Conservation (phyloP, 2,329 filamentous ascomycete genomes). For the Hirsutella minnesotensis region DNA sequence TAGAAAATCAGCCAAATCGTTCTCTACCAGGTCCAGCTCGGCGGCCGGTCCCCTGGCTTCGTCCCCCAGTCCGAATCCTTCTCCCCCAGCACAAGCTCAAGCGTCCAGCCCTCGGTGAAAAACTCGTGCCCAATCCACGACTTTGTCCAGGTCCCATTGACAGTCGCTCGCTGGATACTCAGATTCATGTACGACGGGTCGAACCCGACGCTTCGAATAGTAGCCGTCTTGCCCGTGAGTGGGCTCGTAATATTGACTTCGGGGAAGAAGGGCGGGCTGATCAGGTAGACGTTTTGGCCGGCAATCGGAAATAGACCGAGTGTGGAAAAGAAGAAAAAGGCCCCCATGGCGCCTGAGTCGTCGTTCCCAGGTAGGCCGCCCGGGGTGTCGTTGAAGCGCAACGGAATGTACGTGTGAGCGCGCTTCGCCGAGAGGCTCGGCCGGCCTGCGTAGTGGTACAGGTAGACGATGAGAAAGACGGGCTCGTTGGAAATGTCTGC, state of each 20-base stretch:
- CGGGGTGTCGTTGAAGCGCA: conserved; percentile 52
- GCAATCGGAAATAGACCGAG: conserved; percentile 43
- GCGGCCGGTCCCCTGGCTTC: conserved; percentile 38
- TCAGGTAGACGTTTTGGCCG: conserved; percentile 40
- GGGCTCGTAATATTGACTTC: conserved; percentile 27
- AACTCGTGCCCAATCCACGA: conserved; percentile 53
- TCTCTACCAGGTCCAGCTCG: conserved; percentile 34
- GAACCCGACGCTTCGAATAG: conserved; percentile 15
- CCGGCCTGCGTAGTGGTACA: conserved; percentile 56
- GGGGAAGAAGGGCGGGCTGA: conserved; percentile 37
- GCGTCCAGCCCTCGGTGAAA: conserved; percentile 41
- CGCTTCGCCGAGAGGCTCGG: conserved; percentile 44
- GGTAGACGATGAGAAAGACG: conserved; percentile 38
- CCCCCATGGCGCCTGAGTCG: conserved; percentile 41
- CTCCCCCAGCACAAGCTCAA: conserved; percentile 42
- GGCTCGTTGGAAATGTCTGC: conserved; percentile 60
- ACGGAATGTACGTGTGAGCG: conserved; percentile 53
- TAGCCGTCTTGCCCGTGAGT: conserved; percentile 14
- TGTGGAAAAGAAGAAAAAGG: conserved; percentile 36
- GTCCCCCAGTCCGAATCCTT: conserved; percentile 48
- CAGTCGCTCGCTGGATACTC: conserved; percentile 44
- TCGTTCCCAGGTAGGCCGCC: conserved; percentile 47
- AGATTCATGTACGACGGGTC: conserved; percentile 38
- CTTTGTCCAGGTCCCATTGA: conserved; percentile 44
- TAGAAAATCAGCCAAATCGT: too few species aligned